A percentile compares a stretch with the other conserved stretches of the same genome.
These are phyloP conservation scores for Talaromyces sp. DNA, from an alignment of 2,329 filamentous ascomycete genomes.

Conservation along the genomic window DNA sequence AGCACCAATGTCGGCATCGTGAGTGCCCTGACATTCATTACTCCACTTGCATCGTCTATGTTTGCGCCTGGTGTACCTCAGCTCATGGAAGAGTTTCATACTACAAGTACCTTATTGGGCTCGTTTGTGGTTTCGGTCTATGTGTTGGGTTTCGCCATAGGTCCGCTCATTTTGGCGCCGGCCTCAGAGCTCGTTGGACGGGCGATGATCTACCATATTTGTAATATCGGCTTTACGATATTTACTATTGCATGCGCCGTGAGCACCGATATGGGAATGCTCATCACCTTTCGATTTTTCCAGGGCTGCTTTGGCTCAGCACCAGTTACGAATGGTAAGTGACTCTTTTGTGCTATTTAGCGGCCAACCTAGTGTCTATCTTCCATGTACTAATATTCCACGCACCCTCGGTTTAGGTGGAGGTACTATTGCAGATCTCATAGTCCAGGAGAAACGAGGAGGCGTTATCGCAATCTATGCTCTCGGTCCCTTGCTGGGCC, in stretches of 20 bases:
- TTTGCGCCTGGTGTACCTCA: neutral
- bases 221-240: neutral
- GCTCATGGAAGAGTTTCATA: neutral
- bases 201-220: neutral
- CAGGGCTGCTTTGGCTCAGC: neutral
- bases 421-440: constrained; percentile 30
- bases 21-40: neutral
- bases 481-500: constrained; percentile 54
- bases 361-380: too few relatives aligned
- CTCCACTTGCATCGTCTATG: neutral
- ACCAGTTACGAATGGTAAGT: constrained; percentile 45
- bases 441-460: constrained; percentile 47
- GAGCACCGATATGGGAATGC: constrained; percentile 24
- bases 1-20: neutral
- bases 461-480: constrained; percentile 51
- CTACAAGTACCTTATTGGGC: neutral
- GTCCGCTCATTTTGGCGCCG: neutral
- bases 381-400: too few relatives aligned
- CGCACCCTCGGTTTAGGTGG: too few relatives aligned
- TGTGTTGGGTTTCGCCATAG: neutral
- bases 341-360: too few relatives aligned
- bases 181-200: neutral
- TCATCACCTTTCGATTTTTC: constrained; percentile 7
- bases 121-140: neutral
- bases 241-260: neutral